Evolutionary conservation across 129 eudicot species (phyloP).

Genomic region (Pittosporum tobira): DNA sequence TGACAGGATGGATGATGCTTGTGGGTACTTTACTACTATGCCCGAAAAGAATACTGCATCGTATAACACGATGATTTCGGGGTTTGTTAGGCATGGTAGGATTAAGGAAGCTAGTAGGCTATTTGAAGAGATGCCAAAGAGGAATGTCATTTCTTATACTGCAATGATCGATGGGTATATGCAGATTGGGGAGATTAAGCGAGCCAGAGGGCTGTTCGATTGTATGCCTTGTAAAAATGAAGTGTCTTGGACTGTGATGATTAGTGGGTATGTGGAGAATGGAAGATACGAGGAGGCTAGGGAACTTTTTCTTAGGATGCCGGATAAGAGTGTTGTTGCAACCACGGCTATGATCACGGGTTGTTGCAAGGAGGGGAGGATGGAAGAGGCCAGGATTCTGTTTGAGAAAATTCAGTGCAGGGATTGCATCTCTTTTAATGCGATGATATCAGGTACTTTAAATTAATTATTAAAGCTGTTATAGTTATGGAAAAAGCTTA

Average conservation of each 20-base stretch:
- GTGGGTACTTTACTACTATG: conserved; percentile 25
- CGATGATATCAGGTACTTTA: conserved; percentile 19
- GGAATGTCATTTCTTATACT: conserved; percentile 47
- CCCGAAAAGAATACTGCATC: conserved; percentile 43
- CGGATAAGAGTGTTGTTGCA: conserved; percentile 28
- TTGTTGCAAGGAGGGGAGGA: conserved; percentile 41
- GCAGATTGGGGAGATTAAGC: conserved; percentile 26
- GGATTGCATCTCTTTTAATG: conserved; percentile 43
- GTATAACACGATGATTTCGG: conserved; percentile 41
- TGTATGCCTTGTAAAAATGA: conserved; percentile 31
- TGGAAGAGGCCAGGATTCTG: conserved; percentile 40
- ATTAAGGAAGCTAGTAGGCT: conserved; percentile 28
- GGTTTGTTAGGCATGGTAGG: conserved; percentile 27
- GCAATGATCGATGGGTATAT: conserved; percentile 47
- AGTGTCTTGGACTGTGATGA: conserved; percentile 54
- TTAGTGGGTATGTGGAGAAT: conserved; percentile 36
- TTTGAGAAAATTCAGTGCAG: conserved; percentile 29
- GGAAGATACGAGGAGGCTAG: conserved; percentile 29
- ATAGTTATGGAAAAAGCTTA: no score
- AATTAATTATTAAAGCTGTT: not conserved
- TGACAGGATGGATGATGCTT: conserved; percentile 34
- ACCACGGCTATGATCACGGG: conserved; percentile 52
- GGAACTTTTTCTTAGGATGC: conserved; percentile 29
- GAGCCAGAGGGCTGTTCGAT: conserved; percentile 44
- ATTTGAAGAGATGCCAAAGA: conserved; percentile 36